Base-by-base conservation (phyloP, 2,329 filamentous ascomycete genomes). In the Hypomyces perniciosus region DNA sequence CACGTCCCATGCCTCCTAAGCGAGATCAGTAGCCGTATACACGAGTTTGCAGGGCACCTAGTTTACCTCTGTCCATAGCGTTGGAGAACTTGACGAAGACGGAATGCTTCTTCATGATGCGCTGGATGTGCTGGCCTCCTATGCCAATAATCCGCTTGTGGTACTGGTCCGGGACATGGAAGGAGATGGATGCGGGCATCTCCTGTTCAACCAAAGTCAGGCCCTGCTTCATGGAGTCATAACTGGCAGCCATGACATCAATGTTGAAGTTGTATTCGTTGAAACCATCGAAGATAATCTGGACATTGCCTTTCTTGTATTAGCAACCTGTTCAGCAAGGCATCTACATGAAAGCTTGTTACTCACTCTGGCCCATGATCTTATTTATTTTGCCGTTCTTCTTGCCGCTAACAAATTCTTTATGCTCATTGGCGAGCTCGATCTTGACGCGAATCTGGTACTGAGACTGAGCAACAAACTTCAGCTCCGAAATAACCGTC, bases 321-420 rank as follows among this genome's bases (percentile, higher is more conserved):
- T 7, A 29, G 27, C 28, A 12, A n/a, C 9, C 27, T 29, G 45
- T 43, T 48, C 48, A 30, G 12, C 29, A 10, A 26, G 26, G 3
- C 7, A 27, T 27, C 5, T 7, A 3, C 10, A 33, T 6, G 6
- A 38, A 6, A 6, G 8, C 13, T 28, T 6, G 44, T 5, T n/a
- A 54, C 61, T 38, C 57, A 61, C 91, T 96, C 70, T 97, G 92
- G 27, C 92, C 93, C 93, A 99, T 99, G 64, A 99, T 99, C 78
- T 99, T 99, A 78, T 99, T 99, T 71, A 99, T 99, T 75, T 99
- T 99, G 70, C 93, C 93, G 62, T 99, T 99, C 77, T 99, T 99
- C 78, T 99, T 99, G 60, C 93, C 93, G 61, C 91, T 96, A 51
- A 99, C 93, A 66, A 99, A 99, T 65, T 99, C 93, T 71, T 99